These are phyloP conservation scores for Lipomyces japonicus DNA, from an alignment of 805 yeast species.

Conservation along the genomic window DNA sequence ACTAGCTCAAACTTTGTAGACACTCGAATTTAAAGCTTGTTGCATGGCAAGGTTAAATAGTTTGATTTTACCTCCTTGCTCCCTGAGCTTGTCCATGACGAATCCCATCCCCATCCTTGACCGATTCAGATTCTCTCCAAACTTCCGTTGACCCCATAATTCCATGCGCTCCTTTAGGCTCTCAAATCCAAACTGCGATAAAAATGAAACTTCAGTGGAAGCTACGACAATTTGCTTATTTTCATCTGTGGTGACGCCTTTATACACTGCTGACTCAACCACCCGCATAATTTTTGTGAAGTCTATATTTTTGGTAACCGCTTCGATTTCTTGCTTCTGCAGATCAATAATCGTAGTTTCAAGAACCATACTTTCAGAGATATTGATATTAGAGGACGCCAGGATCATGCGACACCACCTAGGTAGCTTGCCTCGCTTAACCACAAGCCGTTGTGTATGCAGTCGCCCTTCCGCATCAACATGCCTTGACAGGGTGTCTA, in stretches of 20 bases:
- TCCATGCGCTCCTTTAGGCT: slow-evolving; percentile 75
- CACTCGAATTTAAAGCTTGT: too few relatives aligned
- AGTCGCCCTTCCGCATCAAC: slow-evolving; percentile 63
- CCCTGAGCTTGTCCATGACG: slow-evolving; percentile 62
- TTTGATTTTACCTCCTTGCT: slow-evolving; percentile 27
- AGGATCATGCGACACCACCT: slow-evolving; percentile 70
- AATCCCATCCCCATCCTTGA: slow-evolving; percentile 69
- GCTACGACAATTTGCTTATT: slow-evolving; percentile 54
- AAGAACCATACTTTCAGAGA: slow-evolving; percentile 72
- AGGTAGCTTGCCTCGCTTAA: slow-evolving; percentile 78
- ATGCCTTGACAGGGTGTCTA: slow-evolving; percentile 64
- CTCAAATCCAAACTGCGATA: slow-evolving; percentile 51
- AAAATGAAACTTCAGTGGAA: slow-evolving; percentile 20
- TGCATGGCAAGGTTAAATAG: slow-evolving; percentile 28
- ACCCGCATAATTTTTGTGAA: slow-evolving; percentile 73
- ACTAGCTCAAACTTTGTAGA: too few relatives aligned
- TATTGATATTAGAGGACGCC: slow-evolving; percentile 44
- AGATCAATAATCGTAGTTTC: slow-evolving; percentile 77
- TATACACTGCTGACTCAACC: slow-evolving; percentile 68
- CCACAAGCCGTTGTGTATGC: slow-evolving; percentile 67
- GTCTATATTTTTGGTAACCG: slow-evolving; percentile 80
- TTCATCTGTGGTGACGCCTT: slow-evolving; percentile 32
- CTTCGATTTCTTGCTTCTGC: slow-evolving; percentile 46
- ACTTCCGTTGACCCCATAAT: slow-evolving; percentile 69
- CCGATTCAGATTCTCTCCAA: slow-evolving; percentile 61